phyloP scores from a whole-genome alignment of 441 rosid genomes.

The Theobroma grandiflorum region DNA sequence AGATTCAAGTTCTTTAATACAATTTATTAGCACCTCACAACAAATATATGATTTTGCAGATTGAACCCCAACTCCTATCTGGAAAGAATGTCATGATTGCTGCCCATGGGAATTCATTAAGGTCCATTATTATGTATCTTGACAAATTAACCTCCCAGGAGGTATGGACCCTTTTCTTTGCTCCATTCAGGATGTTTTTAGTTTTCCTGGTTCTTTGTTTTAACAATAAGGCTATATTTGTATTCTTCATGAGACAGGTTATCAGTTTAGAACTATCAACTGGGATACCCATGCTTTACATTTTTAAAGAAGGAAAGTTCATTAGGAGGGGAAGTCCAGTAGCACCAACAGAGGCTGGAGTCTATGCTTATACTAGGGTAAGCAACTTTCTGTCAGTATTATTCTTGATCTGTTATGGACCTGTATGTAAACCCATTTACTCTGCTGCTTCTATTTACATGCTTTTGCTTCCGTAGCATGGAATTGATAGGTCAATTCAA shows the following conservation, averaged over 20 bases:
- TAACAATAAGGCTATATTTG: not conserved
- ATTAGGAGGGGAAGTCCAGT: constrained; percentile 90
- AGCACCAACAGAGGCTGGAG: constrained; percentile 92
- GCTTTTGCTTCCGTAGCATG: not conserved
- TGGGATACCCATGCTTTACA: constrained; percentile 95
- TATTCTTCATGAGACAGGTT: constrained; percentile 53
- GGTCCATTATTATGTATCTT: constrained; percentile 98
- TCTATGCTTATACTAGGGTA: constrained; percentile 96
- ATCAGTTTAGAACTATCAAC: constrained; percentile 87
- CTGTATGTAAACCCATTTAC: not conserved
- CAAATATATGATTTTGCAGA: constrained; percentile 49
- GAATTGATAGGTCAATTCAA: not conserved
- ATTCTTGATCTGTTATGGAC: not conserved
- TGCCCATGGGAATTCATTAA: constrained; percentile 94
- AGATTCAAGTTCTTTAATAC: not conserved
- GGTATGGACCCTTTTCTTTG: constrained; percentile 45
- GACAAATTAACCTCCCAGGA: constrained; percentile 94
- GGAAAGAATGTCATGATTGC: constrained; percentile 93
- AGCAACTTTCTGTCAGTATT: constrained; percentile 30
- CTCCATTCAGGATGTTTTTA: not conserved
- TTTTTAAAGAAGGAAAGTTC: constrained; percentile 88
- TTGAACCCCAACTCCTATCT: constrained; percentile 81
- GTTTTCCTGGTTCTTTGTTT: not conserved
- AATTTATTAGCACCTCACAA: constrained; percentile 26
- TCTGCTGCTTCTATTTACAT: not conserved